Evolutionary conservation across 352 stramenopile species (phyloP).

Genomic region (Phytophthora hybrid): DNA sequence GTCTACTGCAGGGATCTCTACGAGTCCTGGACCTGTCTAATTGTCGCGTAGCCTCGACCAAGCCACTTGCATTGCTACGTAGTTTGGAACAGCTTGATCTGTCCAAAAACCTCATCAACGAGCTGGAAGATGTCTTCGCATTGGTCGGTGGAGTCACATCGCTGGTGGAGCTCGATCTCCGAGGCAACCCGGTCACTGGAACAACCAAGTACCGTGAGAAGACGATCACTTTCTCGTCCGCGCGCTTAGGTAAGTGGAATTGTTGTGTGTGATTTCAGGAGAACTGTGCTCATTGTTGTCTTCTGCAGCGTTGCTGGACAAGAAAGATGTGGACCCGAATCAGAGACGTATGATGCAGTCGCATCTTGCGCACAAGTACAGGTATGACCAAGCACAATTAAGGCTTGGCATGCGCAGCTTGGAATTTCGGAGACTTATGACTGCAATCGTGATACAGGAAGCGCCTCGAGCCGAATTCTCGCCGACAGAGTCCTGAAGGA

Average conservation of each 20-base stretch:
- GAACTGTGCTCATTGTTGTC: slow-evolving; percentile 6
- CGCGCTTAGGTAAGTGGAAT: slow-evolving; percentile 49
- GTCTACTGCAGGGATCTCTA: slow-evolving; percentile 50
- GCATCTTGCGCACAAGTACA: slow-evolving; percentile 80
- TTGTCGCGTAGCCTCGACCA: slow-evolving; percentile 48
- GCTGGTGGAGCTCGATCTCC: slow-evolving; percentile 72
- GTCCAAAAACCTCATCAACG: slow-evolving; percentile 68
- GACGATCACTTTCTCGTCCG: slow-evolving; percentile 75
- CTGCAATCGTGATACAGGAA: slow-evolving; percentile 39
- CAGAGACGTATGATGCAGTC: slow-evolving; percentile 85
- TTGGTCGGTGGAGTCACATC: slow-evolving; percentile 53
- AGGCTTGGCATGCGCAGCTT: too few species aligned
- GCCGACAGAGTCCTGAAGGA: slow-evolving; percentile 15
- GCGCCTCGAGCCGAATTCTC: slow-evolving; percentile 18
- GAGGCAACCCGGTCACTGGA: slow-evolving; percentile 61
- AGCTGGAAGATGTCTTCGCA: slow-evolving; percentile 75
- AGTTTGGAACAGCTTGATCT: slow-evolving; percentile 69
- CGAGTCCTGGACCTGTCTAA: slow-evolving; percentile 72
- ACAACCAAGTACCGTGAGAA: slow-evolving; percentile 75
- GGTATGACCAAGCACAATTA: slow-evolving; percentile 27
- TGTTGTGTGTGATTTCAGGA: not conserved
- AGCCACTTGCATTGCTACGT: slow-evolving; percentile 43
- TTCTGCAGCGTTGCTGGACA: slow-evolving; percentile 64
- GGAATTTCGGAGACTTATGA: not conserved
- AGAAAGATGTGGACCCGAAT: slow-evolving; percentile 77